Percentiles rank a stretch among this genome's conserved stretches.
These are phyloP conservation scores for Triticum dicoccoides DNA, from an alignment of 176 grass and related monocot species.

Conservation along the genomic window DNA sequence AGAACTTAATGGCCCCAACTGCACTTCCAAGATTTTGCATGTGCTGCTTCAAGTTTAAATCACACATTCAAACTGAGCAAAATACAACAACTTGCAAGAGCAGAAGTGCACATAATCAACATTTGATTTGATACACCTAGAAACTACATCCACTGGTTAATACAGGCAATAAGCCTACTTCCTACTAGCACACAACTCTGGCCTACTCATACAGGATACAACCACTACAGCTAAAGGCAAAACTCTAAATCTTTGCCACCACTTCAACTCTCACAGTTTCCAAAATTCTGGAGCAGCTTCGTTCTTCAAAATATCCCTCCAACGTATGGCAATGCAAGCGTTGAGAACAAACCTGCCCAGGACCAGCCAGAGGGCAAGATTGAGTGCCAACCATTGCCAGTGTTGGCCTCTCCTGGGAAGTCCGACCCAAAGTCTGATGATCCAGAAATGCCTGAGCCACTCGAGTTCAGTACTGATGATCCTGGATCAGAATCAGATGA, in stretches of 20 bases:
- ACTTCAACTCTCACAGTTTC: neutral
- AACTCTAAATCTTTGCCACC: neutral
- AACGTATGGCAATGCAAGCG: slow-evolving; percentile 22
- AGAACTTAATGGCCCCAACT: neutral
- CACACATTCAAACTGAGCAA: neutral
- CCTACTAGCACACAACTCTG: slow-evolving; percentile 2
- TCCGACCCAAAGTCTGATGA: slow-evolving; percentile 34
- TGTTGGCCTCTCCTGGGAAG: slow-evolving; percentile 27
- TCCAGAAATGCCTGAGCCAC: slow-evolving; percentile 31
- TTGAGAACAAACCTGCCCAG: slow-evolving; percentile 24
- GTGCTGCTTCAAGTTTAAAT: neutral
- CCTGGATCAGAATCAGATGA: slow-evolving; percentile 43
- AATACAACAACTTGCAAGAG: neutral
- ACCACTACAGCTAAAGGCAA: neutral
- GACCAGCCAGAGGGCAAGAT: neutral
- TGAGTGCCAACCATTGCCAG: slow-evolving; percentile 2
- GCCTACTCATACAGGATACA: neutral
- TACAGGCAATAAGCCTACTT: neutral
- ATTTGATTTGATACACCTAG: neutral
- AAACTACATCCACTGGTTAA: slow-evolving; percentile 6
- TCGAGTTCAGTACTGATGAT: slow-evolving; percentile 54
- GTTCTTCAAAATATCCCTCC: slow-evolving; percentile 23
- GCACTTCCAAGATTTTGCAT: neutral
- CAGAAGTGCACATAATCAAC: neutral
- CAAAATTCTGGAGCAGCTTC: slow-evolving; percentile 15